Base-by-base conservation (phyloP, 768 basidiomycete genomes). In the Tephrocybe rancida region DNA sequence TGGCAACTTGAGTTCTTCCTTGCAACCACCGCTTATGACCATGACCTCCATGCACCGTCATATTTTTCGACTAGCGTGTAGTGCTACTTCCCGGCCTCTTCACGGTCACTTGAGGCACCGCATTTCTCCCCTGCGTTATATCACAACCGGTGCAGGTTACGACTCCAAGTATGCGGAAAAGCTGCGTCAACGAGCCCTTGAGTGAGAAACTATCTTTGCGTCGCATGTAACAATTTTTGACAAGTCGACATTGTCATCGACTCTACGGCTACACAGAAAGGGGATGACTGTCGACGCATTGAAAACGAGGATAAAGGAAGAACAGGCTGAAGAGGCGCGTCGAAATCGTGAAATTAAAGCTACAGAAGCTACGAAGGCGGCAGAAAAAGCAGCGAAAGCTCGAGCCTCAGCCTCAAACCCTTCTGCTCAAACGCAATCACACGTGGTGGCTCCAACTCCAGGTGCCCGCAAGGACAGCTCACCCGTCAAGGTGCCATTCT, bases 91-190 rank as follows among this genome's bases (percentile, higher is more conserved):
- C 10, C 57, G 46, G 43, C 38, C 50, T 42, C 48, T 44, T 22
- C 18, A 16, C 22, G 24, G 19, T 5, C 27, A 37, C 19, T 18
- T 29, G 5, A 24, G 46, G 16, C 24, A n/a, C 18, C 25, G 39
- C 21, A n/a, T 19, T 35, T 22, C 11, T 24, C 11, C 8, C 35
- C 24, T 48, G 11, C 54, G 58, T n/a, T 8, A 30, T 30, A 50
- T 59, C 21, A 41, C 56, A 38, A 60, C 46, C 26, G 22, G 13
- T 46, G 34, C 26, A 18, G 49, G 61, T 53, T 74, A 77, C 50
- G 69, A 74, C 56, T 63, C 72, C 26, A 87, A 82, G 63, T 94
- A 95, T 64, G 79, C 83, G 13, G 81, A 87, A 54, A 90, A 88
- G 64, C 69, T 95, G 32, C 80, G 76, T 41, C 73, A 77, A 61